Percentiles rank a stretch among this genome's conserved stretches.
Conservation (phyloP, 2,329 filamentous ascomycete species). For the Aspergillus sp. region DNA sequence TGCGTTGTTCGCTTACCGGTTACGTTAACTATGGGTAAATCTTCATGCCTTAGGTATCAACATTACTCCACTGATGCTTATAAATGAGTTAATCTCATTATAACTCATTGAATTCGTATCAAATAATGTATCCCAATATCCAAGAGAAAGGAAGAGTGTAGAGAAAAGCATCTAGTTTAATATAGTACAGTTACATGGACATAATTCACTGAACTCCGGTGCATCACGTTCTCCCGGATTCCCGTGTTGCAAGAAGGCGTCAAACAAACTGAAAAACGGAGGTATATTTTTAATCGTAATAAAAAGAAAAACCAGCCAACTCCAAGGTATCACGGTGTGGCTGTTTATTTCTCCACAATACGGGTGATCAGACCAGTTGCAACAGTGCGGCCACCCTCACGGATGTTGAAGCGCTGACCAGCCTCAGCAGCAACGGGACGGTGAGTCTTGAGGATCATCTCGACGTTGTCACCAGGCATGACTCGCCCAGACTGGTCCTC, state of each 20-base stretch:
- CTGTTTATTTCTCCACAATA: slow-evolving; percentile 47
- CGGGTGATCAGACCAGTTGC: slow-evolving; percentile 77
- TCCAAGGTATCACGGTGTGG: slow-evolving; percentile 8
- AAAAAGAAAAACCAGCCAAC: slow-evolving; percentile 18
- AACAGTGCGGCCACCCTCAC: slow-evolving; percentile 88
- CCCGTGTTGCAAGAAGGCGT: slow-evolving; percentile 28
- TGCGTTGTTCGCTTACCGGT: no score
- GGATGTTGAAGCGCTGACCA: slow-evolving; percentile 95
- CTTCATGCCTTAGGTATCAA: neutral
- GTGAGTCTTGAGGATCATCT: slow-evolving; percentile 87
- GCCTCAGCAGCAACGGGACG: slow-evolving; percentile 80
- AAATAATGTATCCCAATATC: slow-evolving; percentile 9
- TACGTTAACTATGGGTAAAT: neutral
- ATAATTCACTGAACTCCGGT: slow-evolving; percentile 29
- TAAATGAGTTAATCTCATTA: neutral
- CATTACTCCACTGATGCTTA: neutral
- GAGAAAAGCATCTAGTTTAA: slow-evolving; percentile 18
- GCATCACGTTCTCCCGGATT: slow-evolving; percentile 20
- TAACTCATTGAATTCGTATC: slow-evolving; percentile 15
- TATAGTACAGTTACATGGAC: slow-evolving; percentile 29
- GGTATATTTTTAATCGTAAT: slow-evolving; percentile 23
- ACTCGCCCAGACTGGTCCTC: slow-evolving; percentile 74
- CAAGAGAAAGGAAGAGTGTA: slow-evolving; percentile 20
- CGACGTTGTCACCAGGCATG: slow-evolving; percentile 97
- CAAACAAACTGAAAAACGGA: slow-evolving; percentile 22